A percentile compares a stretch with the other conserved stretches of the same genome.
Conservation (phyloP, 495 filamentous ascomycete species). For the Symbiotaphrina buchneri region DNA sequence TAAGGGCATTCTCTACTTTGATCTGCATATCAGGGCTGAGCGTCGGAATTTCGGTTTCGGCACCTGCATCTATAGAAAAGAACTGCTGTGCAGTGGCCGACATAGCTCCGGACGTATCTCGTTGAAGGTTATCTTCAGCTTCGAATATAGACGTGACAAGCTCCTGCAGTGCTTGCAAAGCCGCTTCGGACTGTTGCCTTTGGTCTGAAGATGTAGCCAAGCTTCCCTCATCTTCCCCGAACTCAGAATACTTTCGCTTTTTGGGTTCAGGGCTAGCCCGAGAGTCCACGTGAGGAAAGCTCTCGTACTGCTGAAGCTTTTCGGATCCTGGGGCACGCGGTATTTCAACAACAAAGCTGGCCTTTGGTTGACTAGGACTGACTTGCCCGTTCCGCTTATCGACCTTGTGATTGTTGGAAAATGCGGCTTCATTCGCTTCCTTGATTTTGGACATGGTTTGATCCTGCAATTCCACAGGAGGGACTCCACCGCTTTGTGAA, state of each 20-base stretch:
- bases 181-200: conserved; percentile 55
- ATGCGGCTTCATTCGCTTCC: too few relatives aligned
- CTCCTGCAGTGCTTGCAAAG: conserved; percentile 39
- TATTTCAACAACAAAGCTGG: too few relatives aligned
- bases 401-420: too few relatives aligned
- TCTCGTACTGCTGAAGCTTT: too few relatives aligned
- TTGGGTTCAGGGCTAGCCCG: too few relatives aligned
- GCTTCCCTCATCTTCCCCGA: conserved; percentile 9
- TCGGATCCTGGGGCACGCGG: too few relatives aligned
- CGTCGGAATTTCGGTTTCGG: conserved; percentile 30
- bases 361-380: too few relatives aligned
- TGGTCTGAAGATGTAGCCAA: conserved; percentile 26
- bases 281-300: conserved; percentile 4
- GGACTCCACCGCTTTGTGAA: too few relatives aligned
- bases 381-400: too few relatives aligned
- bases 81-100: conserved; percentile 15
- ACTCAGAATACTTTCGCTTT: conserved; percentile 7
- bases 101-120: conserved; percentile 18
- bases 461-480: too few relatives aligned
- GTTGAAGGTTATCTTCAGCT: conserved; percentile 45
- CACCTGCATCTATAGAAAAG: conserved; percentile 18
- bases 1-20: conserved; percentile 45
- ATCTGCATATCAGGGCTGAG: conserved; percentile 40
- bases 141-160: conserved; percentile 55
- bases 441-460: too few relatives aligned